Conservation (phyloP, 805 yeast genomes). For the Metschnikowia continentalis region DNA sequence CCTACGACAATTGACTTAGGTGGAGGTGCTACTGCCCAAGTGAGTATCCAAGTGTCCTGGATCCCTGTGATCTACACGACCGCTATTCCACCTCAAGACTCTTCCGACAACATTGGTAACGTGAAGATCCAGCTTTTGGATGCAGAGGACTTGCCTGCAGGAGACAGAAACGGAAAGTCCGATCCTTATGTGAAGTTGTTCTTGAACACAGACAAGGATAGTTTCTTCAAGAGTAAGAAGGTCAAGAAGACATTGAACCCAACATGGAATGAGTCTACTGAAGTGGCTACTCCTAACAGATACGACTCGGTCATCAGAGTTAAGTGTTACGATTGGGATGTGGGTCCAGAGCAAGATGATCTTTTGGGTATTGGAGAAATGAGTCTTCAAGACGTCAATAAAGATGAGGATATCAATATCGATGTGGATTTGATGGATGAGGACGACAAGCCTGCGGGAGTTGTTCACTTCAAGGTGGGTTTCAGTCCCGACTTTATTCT, state of each 20-base stretch:
- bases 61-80: constrained; percentile 61
- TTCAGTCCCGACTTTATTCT: constrained; percentile 72
- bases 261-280: constrained; percentile 73
- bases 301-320: constrained; percentile 55
- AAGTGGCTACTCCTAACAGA: constrained; percentile 56
- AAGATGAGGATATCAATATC: constrained; percentile 36
- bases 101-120: constrained; percentile 70
- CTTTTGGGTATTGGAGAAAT: constrained; percentile 62
- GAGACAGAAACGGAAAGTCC: constrained; percentile 89
- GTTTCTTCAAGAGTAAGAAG: constrained; percentile 69
- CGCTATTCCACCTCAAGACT: constrained; percentile 67
- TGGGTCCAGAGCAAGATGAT: constrained; percentile 85
- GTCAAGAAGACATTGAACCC: constrained; percentile 87
- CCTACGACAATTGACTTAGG: constrained; percentile 55
- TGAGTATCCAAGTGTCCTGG: constrained; percentile 67
- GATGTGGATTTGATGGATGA: constrained; percentile 46
- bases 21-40: constrained; percentile 49
- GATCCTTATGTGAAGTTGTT: constrained; percentile 82
- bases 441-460: constrained; percentile 58
- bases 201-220: constrained; percentile 56
- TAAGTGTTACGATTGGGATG: constrained; percentile 84
- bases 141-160: constrained; percentile 71
- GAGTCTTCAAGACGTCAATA: constrained; percentile 50
- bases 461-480: constrained; percentile 50
- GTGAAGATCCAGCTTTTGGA: constrained; percentile 55